Evolutionary conservation across 768 basidiomycete species (phyloP).

Genomic region (Pilatotrama ljubarskyi): DNA sequence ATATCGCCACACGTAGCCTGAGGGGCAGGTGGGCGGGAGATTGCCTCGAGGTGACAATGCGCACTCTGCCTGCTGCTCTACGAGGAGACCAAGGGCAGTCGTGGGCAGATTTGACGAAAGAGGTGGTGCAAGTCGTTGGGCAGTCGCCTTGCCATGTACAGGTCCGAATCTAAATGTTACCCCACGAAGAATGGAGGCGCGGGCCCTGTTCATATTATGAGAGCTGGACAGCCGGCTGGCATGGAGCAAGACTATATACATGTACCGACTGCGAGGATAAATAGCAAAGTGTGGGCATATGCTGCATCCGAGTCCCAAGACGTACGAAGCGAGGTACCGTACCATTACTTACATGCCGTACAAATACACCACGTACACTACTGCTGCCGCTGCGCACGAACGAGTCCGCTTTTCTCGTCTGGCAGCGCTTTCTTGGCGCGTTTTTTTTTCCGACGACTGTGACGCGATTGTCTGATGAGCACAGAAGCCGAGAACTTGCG

Average conservation of each 20-base stretch:
- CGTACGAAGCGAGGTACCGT: not conserved
- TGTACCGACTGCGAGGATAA: not conserved
- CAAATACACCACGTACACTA: not conserved
- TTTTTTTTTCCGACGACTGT: too few species aligned
- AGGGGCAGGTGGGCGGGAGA: conserved; percentile 6
- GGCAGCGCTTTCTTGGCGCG: too few species aligned
- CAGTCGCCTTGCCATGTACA: too few species aligned
- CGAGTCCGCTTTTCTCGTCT: too few species aligned
- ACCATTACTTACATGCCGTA: not conserved
- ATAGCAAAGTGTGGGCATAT: too few species aligned
- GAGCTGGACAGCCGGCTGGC: too few species aligned
- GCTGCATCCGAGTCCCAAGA: not conserved
- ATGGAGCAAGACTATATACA: not conserved
- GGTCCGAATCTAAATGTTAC: too few species aligned
- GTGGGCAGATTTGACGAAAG: conserved; percentile 8
- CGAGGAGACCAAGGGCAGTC: not conserved
- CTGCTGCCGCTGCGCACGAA: too few species aligned
- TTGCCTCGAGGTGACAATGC: not conserved
- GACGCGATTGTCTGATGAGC: too few species aligned
- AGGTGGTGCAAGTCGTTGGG: not conserved
- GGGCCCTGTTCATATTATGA: too few species aligned
- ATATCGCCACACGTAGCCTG: too few species aligned
- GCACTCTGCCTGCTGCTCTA: not conserved
- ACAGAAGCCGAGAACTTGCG: not conserved
- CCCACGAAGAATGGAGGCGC: too few species aligned